Evolutionary conservation across 495 filamentous ascomycete species (phyloP), one percentile per base, ranked within the genome.

Genomic region (Ramalina intermedia): DNA sequence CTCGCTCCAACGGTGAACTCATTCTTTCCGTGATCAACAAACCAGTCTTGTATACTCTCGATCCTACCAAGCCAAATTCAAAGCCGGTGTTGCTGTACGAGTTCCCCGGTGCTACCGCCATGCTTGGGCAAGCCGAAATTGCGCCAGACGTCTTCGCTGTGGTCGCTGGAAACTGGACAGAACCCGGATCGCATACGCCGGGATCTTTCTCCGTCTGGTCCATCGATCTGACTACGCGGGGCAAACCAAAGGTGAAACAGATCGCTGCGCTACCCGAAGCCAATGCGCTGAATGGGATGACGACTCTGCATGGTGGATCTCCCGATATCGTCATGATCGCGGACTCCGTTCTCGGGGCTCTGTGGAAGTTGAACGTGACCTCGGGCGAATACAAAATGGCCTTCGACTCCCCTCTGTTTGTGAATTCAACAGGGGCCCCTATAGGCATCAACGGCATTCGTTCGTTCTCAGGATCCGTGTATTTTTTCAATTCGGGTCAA

Each of bases 391-490:
- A 63, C 47, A 39, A 41, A 2, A 47, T 63, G 23, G 61, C 62
- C 6, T 37, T 67, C 23, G 50, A 63, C 37, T 56, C 66, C 27
- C 56, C 63, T 6, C 56, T 49, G 12, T 52, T 62, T 47, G 60
- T 58, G 26, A 46, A 54, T 48, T 2, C 37, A 4, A 23, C 16
- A 3, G 1, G 6, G 37, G 52, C 51, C 4, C 44, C 55, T 26
- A 33, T 66, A 3, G 69, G 67, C 11, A 54, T 74, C 43, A 72
- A 73, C 45, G 66, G 66, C 0, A 33, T 73, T 24, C 51, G 61
- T 11, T 33, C 60, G 1, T 50, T 54, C 0, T 49, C 58, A 17
- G 53, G 55, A 7, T 63, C 63, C 24, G 46, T 71, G 21, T 72
- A 69, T 57, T 69, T 63, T 41, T 65, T 64, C 20, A 65, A 66